Base-by-base conservation (phyloP, 805 yeast species). In the Ogataea chonburiensis region DNA sequence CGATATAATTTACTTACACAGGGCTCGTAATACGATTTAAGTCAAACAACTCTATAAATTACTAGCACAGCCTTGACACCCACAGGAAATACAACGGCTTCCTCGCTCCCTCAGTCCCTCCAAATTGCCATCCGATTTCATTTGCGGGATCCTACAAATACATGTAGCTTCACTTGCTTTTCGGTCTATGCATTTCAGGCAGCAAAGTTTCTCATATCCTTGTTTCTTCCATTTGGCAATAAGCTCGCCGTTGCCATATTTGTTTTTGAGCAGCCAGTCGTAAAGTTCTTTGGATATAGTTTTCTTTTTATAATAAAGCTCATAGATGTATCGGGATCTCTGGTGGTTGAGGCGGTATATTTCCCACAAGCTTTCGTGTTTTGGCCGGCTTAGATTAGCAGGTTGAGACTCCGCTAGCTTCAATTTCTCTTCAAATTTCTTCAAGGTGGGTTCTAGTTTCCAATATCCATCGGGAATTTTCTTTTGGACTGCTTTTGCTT, bases 201-300 rank as follows among this genome's bases (percentile, higher is more conserved):
- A 88, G 54, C 97, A 88, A 30, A 88, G 63, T 38, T 81, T 74
- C 54, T 88, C 96, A 57, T 88, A 88, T 7, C 96, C 96, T 45
- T 53, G 58, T 34, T 64, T 66, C 36, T 56, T 57, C 70, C 70
- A 66, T 66, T 81, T 88, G 15, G 95, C 91, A 19, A 88, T 85
- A 38, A 88, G 62, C 28, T 76, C 71, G 5, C 67, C 74, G 53
- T 88, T 91, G 2, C 75, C 84, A 44, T 76, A 75, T 40, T 75
- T 73, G 47, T 84, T 79, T 49, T 73, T 73, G 28, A 86, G 51
- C 14, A 87, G 62, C 82, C 87, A 88, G 28, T 78, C 78, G 58
- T 86, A 88, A 6, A 88, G 64, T 24, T 79, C 81, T 31, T 67
- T 63, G 1, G 82, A 71, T 13, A 88, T 84, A 13, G 79, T 69